Conservation (phyloP, 257 asterid genomes). For the Solanum tarijense region DNA sequence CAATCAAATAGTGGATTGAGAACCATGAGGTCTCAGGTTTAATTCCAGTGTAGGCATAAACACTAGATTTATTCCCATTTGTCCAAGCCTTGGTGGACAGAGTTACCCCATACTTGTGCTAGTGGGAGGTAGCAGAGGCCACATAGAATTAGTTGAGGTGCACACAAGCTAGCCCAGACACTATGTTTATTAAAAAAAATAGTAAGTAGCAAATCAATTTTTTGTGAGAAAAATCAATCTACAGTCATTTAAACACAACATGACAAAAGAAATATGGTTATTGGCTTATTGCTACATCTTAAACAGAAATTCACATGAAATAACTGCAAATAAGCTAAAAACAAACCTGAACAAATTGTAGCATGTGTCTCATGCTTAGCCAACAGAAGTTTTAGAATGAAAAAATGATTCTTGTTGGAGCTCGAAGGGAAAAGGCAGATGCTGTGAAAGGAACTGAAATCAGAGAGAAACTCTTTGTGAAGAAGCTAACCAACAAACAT, state of each 20-base stretch:
- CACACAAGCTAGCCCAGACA: background rate
- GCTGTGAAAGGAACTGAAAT: background rate
- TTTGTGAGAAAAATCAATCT: background rate
- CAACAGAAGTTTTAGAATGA: background rate
- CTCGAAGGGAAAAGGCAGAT: background rate
- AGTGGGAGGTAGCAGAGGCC: background rate
- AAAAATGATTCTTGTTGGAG: background rate
- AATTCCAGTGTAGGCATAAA: background rate
- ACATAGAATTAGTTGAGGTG: background rate
- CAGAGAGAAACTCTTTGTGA: background rate
- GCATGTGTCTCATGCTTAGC: background rate
- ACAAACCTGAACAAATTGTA: background rate
- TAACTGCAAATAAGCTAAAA: background rate
- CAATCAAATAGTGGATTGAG: background rate
- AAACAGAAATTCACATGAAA: background rate
- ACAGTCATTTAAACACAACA: background rate
- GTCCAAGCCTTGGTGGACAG: background rate
- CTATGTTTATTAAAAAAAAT: background rate
- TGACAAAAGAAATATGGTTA: background rate
- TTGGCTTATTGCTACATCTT: background rate
- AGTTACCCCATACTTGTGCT: background rate
- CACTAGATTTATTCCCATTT: background rate
- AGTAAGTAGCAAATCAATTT: background rate
- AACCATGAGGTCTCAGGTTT: background rate
- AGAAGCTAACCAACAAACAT: background rate